Base-by-base conservation (phyloP, 495 filamentous ascomycete genomes). In the Penicillium roqueforti region DNA sequence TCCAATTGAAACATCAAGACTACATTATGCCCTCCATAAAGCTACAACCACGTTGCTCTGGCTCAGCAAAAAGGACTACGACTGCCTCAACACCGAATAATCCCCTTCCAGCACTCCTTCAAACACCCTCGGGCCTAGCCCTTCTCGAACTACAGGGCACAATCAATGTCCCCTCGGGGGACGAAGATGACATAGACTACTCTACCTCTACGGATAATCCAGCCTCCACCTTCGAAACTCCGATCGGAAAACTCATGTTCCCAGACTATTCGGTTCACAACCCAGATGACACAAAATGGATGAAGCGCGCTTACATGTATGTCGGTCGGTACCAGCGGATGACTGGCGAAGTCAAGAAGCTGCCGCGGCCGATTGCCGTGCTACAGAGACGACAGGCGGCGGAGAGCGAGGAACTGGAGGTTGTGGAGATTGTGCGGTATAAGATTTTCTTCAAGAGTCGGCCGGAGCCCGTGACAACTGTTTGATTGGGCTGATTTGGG, bases 111-210 rank as follows among this genome's bases (percentile, higher is more conserved):
- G 69, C 78, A 3, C 75, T 96, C 56, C 83, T 97, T n/a, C 88
- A 89, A 57, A 96, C 91, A 4, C 92, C 92, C 23, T 72, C 76
- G 3, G 78, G 78, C 31, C 75, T 81, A 28, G 91, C 90, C n/a
- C 72, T 97, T 39, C 78, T 97, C 53, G 92, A 97, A 69, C 80
- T 97, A 16, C 92, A 97, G 74, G 91, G 89, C 37, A 89, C 84
- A 10, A 84, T 97, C 73, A 89, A 95, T 65, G 47, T 76, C n/a
- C 68, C 71, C 19, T 46, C 64, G 10, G 52, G 60, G 19, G 39
- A 57, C 1, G 57, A 59, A n/a, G 25, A 64, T 14, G 53, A 63
- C 1, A 19, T 28, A 13, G 34, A 36, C n/a, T 36, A 58, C 13
- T 28, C 53, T 22, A 32, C 66, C 37, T 51, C 29, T 38, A 54